These are phyloP conservation scores for Pseudozyma flocculosa DNA, from an alignment of 1,284 basidiomycete species.

Conservation along the genomic window DNA sequence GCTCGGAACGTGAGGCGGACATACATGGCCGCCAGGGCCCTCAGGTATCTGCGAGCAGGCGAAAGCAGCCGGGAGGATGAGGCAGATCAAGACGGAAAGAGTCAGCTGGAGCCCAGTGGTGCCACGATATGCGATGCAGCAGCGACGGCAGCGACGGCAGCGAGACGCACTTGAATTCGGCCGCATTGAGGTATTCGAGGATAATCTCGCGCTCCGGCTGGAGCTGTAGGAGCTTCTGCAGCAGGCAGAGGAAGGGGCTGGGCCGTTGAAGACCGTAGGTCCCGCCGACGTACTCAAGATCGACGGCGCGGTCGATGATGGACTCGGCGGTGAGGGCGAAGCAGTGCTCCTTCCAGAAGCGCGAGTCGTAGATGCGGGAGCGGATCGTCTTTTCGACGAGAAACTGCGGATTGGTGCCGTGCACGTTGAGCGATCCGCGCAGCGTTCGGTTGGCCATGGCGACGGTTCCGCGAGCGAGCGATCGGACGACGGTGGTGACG, in stretches of 20 bases:
- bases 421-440: constrained; percentile 76
- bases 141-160: too few species aligned
- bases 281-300: constrained; percentile 80
- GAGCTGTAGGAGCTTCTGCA: constrained; percentile 91
- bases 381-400: constrained; percentile 96
- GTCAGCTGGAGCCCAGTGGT: too few species aligned
- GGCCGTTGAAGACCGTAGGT: constrained; percentile 58
- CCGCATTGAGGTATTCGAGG: constrained; percentile 80
- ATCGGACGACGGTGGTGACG: too few species aligned
- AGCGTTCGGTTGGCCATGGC: constrained; percentile 85
- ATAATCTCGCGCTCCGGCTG: constrained; percentile 96
- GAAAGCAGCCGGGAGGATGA: too few species aligned
- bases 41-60: constrained; percentile 70
- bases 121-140: too few species aligned
- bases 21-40: constrained; percentile 90
- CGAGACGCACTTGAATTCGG: constrained; percentile 94
- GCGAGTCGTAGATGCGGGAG: constrained; percentile 90
- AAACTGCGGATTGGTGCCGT: constrained; percentile 85
- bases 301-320: constrained; percentile 87
- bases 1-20: constrained; percentile 89
- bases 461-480: too few species aligned
- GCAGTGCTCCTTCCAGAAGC: constrained; percentile 84
- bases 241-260: constrained; percentile 72
- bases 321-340: constrained; percentile 70
- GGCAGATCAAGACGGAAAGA: too few species aligned